Evolutionary conservation across 2,329 filamentous ascomycete genomes (phyloP), one percentile per base, ranked within the genome.

Genomic region (Chrysosporium keratinophilum): DNA sequence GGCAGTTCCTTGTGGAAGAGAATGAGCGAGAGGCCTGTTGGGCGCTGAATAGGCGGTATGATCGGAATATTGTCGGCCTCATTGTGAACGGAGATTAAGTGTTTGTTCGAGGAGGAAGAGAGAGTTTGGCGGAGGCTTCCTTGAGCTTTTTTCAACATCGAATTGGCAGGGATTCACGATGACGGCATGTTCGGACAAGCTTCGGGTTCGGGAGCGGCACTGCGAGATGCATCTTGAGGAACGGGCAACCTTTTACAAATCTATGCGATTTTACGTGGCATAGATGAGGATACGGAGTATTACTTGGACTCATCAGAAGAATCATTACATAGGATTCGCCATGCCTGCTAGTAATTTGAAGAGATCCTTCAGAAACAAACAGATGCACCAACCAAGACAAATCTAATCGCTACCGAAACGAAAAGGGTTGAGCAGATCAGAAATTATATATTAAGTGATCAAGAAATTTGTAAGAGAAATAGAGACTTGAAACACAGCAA

Each of bases 41-140:
- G 20, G 46, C 41, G 44, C 35, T 14, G 12, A 20, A n/a, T 11
- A 35, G 14, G 31, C 50, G 17, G 17, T n/a, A 46, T 14, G 42
- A 31, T 19, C 50, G 33, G 17, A 52, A 10, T 19, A 46, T 28
- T 33, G 33, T 46, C n/a, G 42, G 10, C 50, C 42, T 52, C 50
- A 52, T 52, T 19, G 42, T 42, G 46, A 28, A 31, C 19, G 23
- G 5, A n/a, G 5, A n/a, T 14, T 2, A 4, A 17, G 35, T 14
- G 12, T 10, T 1, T 31, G 23, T 12, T 1, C 5, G 45, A 39
- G 6, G 11, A 12, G 28, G 14, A 15, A 17, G 10, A 17, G 11
- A 35, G 11, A 37, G 43, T n/a, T 50, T 50, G 48, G 48, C 48
- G 31, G n/a, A 43, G 12, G 49, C 17, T n/a, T 31, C 33, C 23